Conservation (phyloP, 768 basidiomycete species). For the Termitomyces sp. region DNA sequence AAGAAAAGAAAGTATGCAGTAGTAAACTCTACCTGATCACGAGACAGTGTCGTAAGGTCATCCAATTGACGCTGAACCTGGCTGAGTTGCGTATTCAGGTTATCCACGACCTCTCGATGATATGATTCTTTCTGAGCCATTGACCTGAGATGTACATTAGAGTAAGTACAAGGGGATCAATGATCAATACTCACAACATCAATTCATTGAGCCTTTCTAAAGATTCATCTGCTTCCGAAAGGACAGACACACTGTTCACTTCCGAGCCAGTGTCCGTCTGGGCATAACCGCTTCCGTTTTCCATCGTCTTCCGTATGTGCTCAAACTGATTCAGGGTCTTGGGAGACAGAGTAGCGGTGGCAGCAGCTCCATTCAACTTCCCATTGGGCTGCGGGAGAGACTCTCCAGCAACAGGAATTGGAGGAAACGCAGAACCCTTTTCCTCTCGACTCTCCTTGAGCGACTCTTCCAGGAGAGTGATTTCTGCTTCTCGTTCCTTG, state of each 20-base stretch:
- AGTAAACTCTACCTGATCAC: conserved; percentile 68
- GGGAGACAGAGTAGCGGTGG: conserved; percentile 54
- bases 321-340: conserved; percentile 74
- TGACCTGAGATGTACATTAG: conserved; percentile 50
- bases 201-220: conserved; percentile 84
- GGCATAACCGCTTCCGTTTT: conserved; percentile 41
- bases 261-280: conserved; percentile 38
- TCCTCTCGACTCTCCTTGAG: conserved; percentile 37
- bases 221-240: conserved; percentile 64
- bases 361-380: conserved; percentile 22
- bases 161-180: conserved; percentile 2
- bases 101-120: conserved; percentile 79
- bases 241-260: conserved; percentile 31
- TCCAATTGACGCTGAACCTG: conserved; percentile 79
- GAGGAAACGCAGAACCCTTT: conserved; percentile 15
- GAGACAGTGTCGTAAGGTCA: conserved; percentile 74
- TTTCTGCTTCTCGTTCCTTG: conserved; percentile 90
- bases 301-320: conserved; percentile 67
- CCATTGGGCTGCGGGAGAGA: conserved; percentile 23
- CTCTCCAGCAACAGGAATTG: conserved; percentile 13
- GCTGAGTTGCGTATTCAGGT: conserved; percentile 63
- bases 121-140: conserved; percentile 97
- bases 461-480: conserved; percentile 66
- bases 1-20: not conserved
- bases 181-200: conserved; percentile 68